phyloP scores from a whole-genome alignment of 2,329 filamentous ascomycete genomes.

The Fusarium cyanostomum region DNA sequence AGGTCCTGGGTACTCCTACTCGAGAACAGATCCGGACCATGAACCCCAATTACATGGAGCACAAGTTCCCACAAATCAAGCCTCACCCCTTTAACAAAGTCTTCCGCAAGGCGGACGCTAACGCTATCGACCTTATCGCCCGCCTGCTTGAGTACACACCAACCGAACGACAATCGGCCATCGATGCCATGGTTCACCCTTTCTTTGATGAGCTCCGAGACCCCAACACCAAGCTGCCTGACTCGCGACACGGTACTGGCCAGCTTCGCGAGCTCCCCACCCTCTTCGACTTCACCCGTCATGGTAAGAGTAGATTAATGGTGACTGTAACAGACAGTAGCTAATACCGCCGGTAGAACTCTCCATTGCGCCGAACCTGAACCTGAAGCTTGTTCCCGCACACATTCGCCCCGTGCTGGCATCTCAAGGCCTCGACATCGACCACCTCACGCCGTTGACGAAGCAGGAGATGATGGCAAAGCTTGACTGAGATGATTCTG shows the following conservation, averaged over 20 bases:
- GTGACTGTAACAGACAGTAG: not conserved
- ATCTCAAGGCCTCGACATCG: slow-evolving; percentile 85
- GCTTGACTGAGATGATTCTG: slow-evolving; percentile 76
- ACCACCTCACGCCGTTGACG: slow-evolving; percentile 89
- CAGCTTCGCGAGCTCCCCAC: slow-evolving; percentile 82
- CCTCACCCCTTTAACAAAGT: slow-evolving; percentile 99
- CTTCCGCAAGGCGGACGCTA: slow-evolving; percentile 93
- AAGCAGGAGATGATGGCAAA: slow-evolving; percentile 98
- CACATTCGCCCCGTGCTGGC: slow-evolving; percentile 81
- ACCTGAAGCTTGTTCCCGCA: slow-evolving; percentile 84
- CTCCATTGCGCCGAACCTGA: slow-evolving; percentile 91
- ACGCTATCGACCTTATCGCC: slow-evolving; percentile 94
- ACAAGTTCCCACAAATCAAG: slow-evolving; percentile 99
- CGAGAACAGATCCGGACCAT: slow-evolving; percentile 98
- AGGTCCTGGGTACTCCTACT: slow-evolving; percentile 95
- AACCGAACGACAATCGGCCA: slow-evolving; percentile 89
- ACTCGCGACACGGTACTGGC: slow-evolving; percentile 89
- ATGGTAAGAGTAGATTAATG: slow-evolving; percentile 71
- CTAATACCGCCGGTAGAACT: slow-evolving; percentile 70
- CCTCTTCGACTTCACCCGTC: slow-evolving; percentile 92
- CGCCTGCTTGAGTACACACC: slow-evolving; percentile 96
- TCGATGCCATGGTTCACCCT: slow-evolving; percentile 97
- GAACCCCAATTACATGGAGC: slow-evolving; percentile 99
- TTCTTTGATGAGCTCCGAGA: slow-evolving; percentile 98
- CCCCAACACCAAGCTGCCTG: slow-evolving; percentile 88